A percentile compares a stretch with the other conserved stretches of the same genome.
phyloP scores from a whole-genome alignment of 768 basidiomycete genomes.

The Leccinum pellstonianum region DNA sequence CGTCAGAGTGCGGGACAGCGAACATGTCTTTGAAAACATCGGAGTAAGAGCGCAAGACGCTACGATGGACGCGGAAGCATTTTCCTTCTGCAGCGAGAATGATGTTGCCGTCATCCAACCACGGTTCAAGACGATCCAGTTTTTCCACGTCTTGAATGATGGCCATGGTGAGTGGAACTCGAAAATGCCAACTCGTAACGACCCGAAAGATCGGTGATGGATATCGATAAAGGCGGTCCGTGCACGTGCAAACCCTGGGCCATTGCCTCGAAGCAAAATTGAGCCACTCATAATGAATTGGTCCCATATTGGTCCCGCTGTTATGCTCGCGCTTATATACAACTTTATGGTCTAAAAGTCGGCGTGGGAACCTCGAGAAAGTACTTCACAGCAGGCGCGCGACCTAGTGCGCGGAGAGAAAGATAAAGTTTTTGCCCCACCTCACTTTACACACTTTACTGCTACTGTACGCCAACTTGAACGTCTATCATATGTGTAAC shows the following conservation, averaged over 20 bases:
- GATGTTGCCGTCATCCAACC: slow-evolving; percentile 34
- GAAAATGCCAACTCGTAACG: neutral
- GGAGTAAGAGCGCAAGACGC: slow-evolving; percentile 26
- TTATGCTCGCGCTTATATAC: too few relatives aligned
- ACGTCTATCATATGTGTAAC: too few relatives aligned
- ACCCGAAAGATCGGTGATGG: neutral
- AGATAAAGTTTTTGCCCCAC: too few relatives aligned
- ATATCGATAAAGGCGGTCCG: neutral
- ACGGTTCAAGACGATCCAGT: slow-evolving; percentile 16
- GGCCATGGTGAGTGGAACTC: neutral
- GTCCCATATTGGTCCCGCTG: neutral
- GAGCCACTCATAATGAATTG: neutral
- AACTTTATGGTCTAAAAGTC: too few relatives aligned
- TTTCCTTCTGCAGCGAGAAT: slow-evolving; percentile 26
- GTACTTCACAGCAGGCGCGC: too few relatives aligned
- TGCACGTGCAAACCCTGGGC: neutral
- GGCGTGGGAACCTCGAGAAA: too few relatives aligned
- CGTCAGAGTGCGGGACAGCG: slow-evolving; percentile 2
- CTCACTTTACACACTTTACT: too few relatives aligned
- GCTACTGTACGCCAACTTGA: too few relatives aligned
- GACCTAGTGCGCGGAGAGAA: too few relatives aligned
- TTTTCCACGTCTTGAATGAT: neutral
- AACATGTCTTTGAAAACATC: slow-evolving; percentile 35
- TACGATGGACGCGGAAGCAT: slow-evolving; percentile 34
- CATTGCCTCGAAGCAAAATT: neutral